Conservation (phyloP, 306 rosid species). For the Dryas alaskensis region DNA sequence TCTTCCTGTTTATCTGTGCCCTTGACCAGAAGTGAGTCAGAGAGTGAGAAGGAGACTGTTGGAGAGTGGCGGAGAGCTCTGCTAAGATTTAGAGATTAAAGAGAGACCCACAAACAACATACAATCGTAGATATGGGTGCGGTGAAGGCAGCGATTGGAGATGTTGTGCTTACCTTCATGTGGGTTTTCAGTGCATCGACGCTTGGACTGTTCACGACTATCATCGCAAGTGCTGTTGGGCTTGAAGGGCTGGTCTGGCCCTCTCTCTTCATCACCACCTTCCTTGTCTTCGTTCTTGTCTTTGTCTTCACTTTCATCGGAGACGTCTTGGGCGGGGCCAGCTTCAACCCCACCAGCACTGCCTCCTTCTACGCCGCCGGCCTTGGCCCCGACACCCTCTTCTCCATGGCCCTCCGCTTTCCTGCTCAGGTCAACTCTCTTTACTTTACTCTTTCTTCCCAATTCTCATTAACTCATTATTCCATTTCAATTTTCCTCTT, state of each 20-base stretch:
- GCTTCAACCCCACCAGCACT: conserved; percentile 84
- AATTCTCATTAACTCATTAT: too few relatives aligned
- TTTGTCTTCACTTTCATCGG: conserved; percentile 55
- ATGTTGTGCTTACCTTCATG: conserved; percentile 60
- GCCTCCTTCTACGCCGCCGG: conserved; percentile 81
- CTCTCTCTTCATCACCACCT: conserved; percentile 53
- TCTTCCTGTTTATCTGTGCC: too few relatives aligned
- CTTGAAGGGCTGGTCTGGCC: conserved; percentile 48
- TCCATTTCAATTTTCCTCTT: too few relatives aligned
- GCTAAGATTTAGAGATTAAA: neutral
- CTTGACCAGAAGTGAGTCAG: too few relatives aligned
- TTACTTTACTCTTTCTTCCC: too few relatives aligned
- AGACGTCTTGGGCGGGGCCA: conserved; percentile 72
- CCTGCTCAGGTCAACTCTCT: conserved; percentile 69
- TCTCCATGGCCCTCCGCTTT: conserved; percentile 82
- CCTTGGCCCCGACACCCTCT: conserved; percentile 60
- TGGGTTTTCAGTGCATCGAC: conserved; percentile 68
- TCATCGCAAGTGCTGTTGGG: conserved; percentile 37
- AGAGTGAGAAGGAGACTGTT: too few relatives aligned
- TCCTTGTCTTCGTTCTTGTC: conserved; percentile 57
- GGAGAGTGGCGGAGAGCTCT: neutral
- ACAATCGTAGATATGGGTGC: conserved; percentile 34
- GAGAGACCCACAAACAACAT: neutral
- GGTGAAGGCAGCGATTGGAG: conserved; percentile 65
- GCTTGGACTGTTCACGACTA: conserved; percentile 48